Evolutionary conservation across 2,329 filamentous ascomycete species (phyloP).

Genomic region (Colletotrichum tanaceti): DNA sequence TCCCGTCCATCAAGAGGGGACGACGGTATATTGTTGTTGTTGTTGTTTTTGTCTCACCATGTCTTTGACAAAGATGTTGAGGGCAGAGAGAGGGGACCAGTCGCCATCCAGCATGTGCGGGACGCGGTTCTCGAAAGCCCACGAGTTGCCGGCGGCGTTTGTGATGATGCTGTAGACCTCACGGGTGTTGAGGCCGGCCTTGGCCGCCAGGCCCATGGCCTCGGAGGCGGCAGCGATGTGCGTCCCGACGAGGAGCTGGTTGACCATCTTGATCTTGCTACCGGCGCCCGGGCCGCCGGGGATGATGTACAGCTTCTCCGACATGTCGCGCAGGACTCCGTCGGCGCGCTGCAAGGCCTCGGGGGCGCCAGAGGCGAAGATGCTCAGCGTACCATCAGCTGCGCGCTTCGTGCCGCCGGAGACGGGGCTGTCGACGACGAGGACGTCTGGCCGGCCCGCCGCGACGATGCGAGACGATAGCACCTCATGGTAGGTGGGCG

Average conservation of each 20-base stretch:
- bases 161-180: constrained; percentile 48
- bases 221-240: constrained; percentile 64
- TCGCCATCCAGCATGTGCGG: constrained; percentile 64
- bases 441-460: constrained; percentile 42
- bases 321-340: constrained; percentile 67
- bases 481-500: constrained; percentile 45
- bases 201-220: constrained; percentile 63
- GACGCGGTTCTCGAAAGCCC: constrained; percentile 69
- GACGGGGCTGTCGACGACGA: constrained; percentile 77
- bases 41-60: constrained; percentile 45
- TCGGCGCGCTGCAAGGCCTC: constrained; percentile 63
- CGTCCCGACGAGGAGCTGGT: constrained; percentile 63
- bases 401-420: constrained; percentile 77
- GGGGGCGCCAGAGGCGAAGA: constrained; percentile 68
- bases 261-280: constrained; percentile 66
- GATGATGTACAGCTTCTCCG: constrained; percentile 65
- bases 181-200: constrained; percentile 57
- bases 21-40: too few species aligned
- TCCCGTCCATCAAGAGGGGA: not conserved
- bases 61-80: constrained; percentile 52
- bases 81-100: constrained; percentile 52
- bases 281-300: constrained; percentile 62
- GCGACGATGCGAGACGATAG: constrained; percentile 32
- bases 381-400: constrained; percentile 75
- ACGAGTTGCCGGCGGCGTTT: constrained; percentile 53